Percentiles rank a stretch among this genome's conserved stretches.
These are phyloP conservation scores for Colletotrichum paranaense DNA, from an alignment of 2,329 filamentous ascomycete species.

Conservation along the genomic window DNA sequence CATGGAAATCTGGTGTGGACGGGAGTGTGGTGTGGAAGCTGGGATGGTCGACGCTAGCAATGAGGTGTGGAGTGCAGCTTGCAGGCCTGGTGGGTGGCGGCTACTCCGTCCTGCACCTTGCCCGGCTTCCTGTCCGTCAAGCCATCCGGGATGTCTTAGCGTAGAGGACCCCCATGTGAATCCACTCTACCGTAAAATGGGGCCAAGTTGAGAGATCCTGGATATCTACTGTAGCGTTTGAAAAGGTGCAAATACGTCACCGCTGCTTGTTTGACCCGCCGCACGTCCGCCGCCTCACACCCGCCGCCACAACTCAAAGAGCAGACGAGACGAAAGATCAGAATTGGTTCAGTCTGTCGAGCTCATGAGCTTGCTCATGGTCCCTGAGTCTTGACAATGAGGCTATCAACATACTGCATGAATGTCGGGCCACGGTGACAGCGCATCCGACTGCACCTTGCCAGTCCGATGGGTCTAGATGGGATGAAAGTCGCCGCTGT, in stretches of 20 bases:
- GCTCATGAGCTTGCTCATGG: not conserved
- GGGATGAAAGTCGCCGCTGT: constrained; percentile 13
- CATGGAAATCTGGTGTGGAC: constrained; percentile 1
- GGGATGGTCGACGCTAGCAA: not conserved
- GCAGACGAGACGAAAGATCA: not conserved
- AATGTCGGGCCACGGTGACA: constrained; percentile 3
- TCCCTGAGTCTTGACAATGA: not conserved
- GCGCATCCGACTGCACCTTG: not conserved
- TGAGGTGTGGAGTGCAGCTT: constrained; percentile 16
- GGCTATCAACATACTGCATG: not conserved
- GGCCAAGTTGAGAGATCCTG: not conserved
- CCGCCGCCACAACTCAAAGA: not conserved
- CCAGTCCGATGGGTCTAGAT: not conserved
- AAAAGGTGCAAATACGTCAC: constrained; percentile 21
- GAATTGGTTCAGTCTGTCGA: not conserved
- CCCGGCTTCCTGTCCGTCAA: not conserved
- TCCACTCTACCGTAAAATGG: constrained; percentile 28
- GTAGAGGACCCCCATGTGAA: constrained; percentile 1
- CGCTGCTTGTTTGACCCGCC: not conserved
- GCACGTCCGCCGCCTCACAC: not conserved
- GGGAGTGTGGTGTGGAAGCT: constrained; percentile 3
- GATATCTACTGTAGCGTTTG: constrained; percentile 9
- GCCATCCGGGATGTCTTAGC: constrained; percentile 4
- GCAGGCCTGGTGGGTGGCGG: constrained; percentile 18
- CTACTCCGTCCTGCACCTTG: constrained; percentile 20